These are phyloP conservation scores for Hygrocybe punicea DNA, from an alignment of 768 basidiomycete species.

Conservation along the genomic window DNA sequence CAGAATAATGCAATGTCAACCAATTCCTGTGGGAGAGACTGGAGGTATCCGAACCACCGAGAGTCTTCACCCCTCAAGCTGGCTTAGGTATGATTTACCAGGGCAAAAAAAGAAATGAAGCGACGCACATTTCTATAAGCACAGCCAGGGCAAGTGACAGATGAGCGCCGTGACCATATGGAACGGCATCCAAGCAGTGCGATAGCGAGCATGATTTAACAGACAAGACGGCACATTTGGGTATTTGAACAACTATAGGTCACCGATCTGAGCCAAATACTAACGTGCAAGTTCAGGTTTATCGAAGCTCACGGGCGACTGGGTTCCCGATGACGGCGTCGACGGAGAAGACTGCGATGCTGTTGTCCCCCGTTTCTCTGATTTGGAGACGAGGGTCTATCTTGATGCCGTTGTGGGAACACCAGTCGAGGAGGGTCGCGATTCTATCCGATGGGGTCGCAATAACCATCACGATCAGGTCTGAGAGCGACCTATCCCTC, in stretches of 20 bases:
- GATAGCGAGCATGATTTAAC: conserved; percentile 52
- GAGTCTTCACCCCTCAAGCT: conserved; percentile 52
- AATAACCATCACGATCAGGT: neutral
- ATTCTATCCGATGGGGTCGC: conserved; percentile 16
- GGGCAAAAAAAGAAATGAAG: conserved; percentile 3
- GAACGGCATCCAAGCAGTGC: conserved; percentile 40
- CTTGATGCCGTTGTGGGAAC: conserved; percentile 40
- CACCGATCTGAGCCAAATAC: neutral
- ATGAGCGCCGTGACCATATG: conserved; percentile 57
- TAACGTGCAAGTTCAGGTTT: neutral
- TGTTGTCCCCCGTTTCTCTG: conserved; percentile 19
- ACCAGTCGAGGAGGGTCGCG: conserved; percentile 46
- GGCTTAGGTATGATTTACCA: neutral
- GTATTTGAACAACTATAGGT: conserved; percentile 60
- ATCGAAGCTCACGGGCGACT: conserved; percentile 37
- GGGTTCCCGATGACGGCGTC: conserved; percentile 31
- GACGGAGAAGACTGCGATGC: conserved; percentile 38
- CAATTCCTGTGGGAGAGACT: conserved; percentile 51
- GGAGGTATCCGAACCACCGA: conserved; percentile 63
- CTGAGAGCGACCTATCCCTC: neutral
- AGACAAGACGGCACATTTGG: conserved; percentile 61
- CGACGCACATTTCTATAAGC: conserved; percentile 58
- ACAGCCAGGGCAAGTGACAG: conserved; percentile 62
- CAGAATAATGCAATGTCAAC: conserved; percentile 66
- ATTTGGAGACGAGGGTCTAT: conserved; percentile 48